These are phyloP conservation scores for Daldinia eschscholtzii DNA, from an alignment of 2,329 filamentous ascomycete genomes.

Conservation along the genomic window DNA sequence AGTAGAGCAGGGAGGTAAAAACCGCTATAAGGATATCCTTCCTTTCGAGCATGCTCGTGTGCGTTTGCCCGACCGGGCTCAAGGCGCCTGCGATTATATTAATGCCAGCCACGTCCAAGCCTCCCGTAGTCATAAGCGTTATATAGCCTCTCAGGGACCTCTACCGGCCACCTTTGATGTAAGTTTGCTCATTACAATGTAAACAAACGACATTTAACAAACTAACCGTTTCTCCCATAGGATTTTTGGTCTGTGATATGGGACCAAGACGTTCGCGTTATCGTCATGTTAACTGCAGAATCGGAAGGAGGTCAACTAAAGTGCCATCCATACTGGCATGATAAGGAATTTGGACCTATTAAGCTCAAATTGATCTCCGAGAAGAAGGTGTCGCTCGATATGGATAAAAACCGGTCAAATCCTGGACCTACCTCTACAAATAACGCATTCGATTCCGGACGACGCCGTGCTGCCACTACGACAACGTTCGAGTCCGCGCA, in stretches of 20 bases:
- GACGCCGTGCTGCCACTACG: slow-evolving; percentile 68
- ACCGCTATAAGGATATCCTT: slow-evolving; percentile 97
- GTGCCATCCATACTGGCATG: slow-evolving; percentile 93
- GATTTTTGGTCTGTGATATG: slow-evolving; percentile 99
- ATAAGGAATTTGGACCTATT: slow-evolving; percentile 81
- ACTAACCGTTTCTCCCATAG: slow-evolving; percentile 60
- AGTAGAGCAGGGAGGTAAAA: slow-evolving; percentile 94
- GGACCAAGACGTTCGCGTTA: slow-evolving; percentile 94
- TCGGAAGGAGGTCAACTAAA: slow-evolving; percentile 93
- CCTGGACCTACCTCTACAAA: slow-evolving; percentile 51
- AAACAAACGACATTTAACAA: too few relatives aligned
- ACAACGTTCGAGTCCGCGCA: slow-evolving; percentile 57
- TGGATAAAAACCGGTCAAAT: slow-evolving; percentile 64
- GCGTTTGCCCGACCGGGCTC: slow-evolving; percentile 75
- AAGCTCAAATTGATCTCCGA: slow-evolving; percentile 83
- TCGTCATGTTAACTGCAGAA: slow-evolving; percentile 97
- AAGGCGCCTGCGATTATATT: slow-evolving; percentile 88
- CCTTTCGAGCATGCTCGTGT: slow-evolving; percentile 96
- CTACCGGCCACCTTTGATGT: slow-evolving; percentile 92
- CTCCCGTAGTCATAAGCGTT: slow-evolving; percentile 85
- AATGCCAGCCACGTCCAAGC: slow-evolving; percentile 91
- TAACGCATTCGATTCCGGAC: slow-evolving; percentile 56
- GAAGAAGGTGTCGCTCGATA: slow-evolving; percentile 82
- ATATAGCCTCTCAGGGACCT: slow-evolving; percentile 95
- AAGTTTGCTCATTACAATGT: slow-evolving; percentile 53